Evolutionary conservation across 768 basidiomycete genomes (phyloP), one percentile per base, ranked within the genome.

Genomic region (Collybiopsis luxurians): DNA sequence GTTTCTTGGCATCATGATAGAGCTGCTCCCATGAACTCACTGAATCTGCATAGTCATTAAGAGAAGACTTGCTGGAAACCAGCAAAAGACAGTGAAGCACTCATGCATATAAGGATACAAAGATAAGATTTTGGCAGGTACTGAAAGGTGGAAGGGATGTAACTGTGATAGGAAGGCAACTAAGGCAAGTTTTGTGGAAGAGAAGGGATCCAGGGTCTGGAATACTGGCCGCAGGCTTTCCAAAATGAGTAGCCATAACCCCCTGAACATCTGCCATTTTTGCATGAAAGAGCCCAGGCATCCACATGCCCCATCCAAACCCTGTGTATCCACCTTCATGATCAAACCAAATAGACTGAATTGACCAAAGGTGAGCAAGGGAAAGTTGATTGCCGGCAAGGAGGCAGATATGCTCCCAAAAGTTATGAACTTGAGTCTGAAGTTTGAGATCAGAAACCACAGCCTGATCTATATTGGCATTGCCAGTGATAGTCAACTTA

Each of bases 271-370:
- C 69, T 2, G 71, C 66, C 23, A 75, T 73, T 55, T 75, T 71
- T 9, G 50, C 64, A 57, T 77, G 76, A 59, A 76, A 76, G 1
- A 76, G 63, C 0, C 75, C 75, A 1, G 70, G 69, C 15, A 68
- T 59, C 61, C 62, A 68, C 0, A 61, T 63, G 3, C 59, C 62
- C 58, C 68, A 63, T 0, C 64, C 58, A 40, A 68, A 70, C 0
- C 66, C 63, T 1, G 57, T 23, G 21, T 59, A 60, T 0, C 66
- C 68, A 13, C 34, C 44, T 44, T 74, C 69, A 24, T 75, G 68
- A 12, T 72, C 71, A 2, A 67, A 67, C 0, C 72, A 69, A 19
- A 70, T 66, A 45, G 48, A 60, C 26, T 61, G 60, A 1, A 75
- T 23, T 1, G 73, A 55, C 0, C 72, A 70, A 1, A 73, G 58